Evolutionary conservation across 2,329 filamentous ascomycete species (phyloP).

Genomic region (Beauveria medogensis): DNA sequence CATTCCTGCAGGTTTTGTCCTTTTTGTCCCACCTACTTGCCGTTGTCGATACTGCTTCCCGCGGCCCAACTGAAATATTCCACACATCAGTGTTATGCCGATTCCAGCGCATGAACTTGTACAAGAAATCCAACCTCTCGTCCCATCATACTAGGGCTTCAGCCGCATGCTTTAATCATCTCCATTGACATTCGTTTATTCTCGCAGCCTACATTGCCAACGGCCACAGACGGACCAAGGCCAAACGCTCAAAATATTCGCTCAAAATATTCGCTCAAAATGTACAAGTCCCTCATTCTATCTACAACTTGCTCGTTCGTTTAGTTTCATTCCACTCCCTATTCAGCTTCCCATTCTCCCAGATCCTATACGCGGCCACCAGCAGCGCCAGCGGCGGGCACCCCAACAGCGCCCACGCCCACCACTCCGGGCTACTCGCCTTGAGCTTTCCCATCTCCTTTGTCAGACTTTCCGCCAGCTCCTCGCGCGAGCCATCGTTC

Average conservation of each 20-base stretch:
- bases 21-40: too few species aligned
- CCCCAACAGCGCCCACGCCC: constrained; percentile 63
- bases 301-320: constrained; percentile 23
- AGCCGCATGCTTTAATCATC: too few species aligned
- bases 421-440: constrained; percentile 65
- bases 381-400: constrained; percentile 68
- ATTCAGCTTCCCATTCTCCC: constrained; percentile 63
- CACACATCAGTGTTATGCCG: too few species aligned
- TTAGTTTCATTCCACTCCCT: constrained; percentile 58
- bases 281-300: not conserved
- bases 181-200: too few species aligned
- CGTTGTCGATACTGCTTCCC: too few species aligned
- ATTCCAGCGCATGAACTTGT: too few species aligned
- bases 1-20: too few species aligned
- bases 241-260: not conserved
- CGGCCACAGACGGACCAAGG: not conserved
- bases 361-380: constrained; percentile 63
- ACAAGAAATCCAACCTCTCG: too few species aligned
- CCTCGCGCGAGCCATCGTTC: constrained; percentile 73
- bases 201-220: too few species aligned
- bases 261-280: not conserved
- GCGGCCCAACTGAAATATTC: too few species aligned
- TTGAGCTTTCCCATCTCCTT: constrained; percentile 57
- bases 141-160: too few species aligned
- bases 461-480: constrained; percentile 60